Base-by-base conservation (phyloP, 345 rosid genomes). In the Capsella bursapastoris region DNA sequence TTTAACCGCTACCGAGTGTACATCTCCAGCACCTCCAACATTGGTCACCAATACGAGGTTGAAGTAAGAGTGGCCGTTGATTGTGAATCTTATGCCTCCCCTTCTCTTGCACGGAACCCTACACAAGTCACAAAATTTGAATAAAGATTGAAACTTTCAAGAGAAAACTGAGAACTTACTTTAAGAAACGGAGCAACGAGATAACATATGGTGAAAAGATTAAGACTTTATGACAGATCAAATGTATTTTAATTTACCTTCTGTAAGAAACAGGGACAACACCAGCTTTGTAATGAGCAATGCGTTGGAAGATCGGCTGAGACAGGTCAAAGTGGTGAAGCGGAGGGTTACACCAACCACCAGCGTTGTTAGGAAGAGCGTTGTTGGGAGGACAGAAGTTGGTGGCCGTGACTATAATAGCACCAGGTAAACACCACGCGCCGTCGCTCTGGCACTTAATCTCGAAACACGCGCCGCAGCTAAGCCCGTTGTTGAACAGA, bases 331-430 rank as follows among this genome's bases (percentile, higher is more conserved):
- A 88, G 38, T 88, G 93, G 34, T 81, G 86, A 64, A 63, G 86
- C 27, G 87, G 89, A 71, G 87, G 85, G 73, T 87, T 87, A 78
- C 92, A 85, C 92, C 89, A 84, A 29, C 89, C 92, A 8, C 90
- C 90, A 0, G 78, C 89, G 48, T 82, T 81, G 31, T 77, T 82
- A 0, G 92, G 83, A 37, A 86, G 74, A 1, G 86, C 90, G 52
- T 75, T 79, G 80, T 84, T 88, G 0, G 93, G 86, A 8, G 90
- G 90, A 58, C 90, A 88, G 83, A 87, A 87, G 52, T 85, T 85
- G 16, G 89, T 87, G 16, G 88, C 88, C 0, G 90, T 88, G 64
- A 88, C 87, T 13, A 84, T 66, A 11, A 80, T 68, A 3, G 90
- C 80, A 34, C 85, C 83, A 7, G 85, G 83, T 25, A 74, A 34